Base-by-base conservation (phyloP, 2,329 filamentous ascomycete genomes). In the Paecilomyces formosus region DNA sequence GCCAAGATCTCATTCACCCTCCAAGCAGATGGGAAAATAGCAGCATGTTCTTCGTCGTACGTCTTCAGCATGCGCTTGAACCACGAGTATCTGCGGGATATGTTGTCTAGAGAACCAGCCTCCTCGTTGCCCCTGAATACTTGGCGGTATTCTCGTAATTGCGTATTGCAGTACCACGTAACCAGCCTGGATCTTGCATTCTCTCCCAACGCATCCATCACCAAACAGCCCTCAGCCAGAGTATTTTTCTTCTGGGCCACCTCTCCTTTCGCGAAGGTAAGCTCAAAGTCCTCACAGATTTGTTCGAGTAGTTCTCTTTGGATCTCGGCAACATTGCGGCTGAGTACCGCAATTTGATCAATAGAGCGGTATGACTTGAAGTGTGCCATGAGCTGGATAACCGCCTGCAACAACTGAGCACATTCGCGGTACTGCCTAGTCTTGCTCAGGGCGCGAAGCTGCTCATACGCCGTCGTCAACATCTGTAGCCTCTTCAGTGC, bases 351-450 rank as follows among this genome's bases (percentile, higher is more conserved):
- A 71, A 99, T 97, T 81, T 99, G 94, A 72, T 97, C 93, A 66
- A 99, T 97, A 66, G 92, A 96, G 60, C 94, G 83, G 74, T 97
- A 99, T 74, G 90, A 95, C 78, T 96, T 96, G 82, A 99, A 99
- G 76, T 99, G 92, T 65, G 90, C 90, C 89, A 97, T 97, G 53
- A 99, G 86, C 82, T 99, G 94, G 59, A 99, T 84, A 31, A 99
- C 94, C 9, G 94, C 94, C 77, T 96, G 91, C 58, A 99, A 80
- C 60, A 99, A 81, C 67, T 95, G 92, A 15, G 93, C 92, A 71
- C 94, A 97, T 73, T 99, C 94, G 63, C 90, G 83, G 73, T 99
- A 99, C 74, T 99, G 94, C 58, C 93, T 82, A 35, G 89, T 88
- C 74, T 89, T 89, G 64, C 90, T 88, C 64, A 97, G 80, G 2